Conservation (phyloP, 306 rosid species). For the Lupinus albus region DNA sequence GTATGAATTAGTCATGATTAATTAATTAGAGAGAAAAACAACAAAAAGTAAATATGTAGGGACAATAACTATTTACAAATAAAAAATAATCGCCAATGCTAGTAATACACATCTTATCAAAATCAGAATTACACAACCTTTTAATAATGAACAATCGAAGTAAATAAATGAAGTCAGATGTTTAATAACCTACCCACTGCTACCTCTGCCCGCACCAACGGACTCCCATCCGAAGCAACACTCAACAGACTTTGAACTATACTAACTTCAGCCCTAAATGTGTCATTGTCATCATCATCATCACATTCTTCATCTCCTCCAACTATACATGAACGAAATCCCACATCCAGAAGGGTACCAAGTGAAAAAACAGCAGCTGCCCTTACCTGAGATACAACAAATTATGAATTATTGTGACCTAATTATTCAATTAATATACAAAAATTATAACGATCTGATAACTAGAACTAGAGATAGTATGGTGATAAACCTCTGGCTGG, state of each 20-base stretch:
- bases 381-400: slow-evolving; percentile 77
- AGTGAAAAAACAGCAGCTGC: slow-evolving; percentile 94
- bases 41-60: background rate
- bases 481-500: slow-evolving; percentile 83
- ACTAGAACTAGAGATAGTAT: slow-evolving; percentile 26
- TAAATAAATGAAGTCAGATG: slow-evolving; percentile 33
- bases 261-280: slow-evolving; percentile 78
- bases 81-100: background rate
- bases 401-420: slow-evolving; percentile 26
- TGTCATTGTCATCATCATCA: slow-evolving; percentile 91
- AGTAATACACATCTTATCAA: slow-evolving; percentile 19
- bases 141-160: slow-evolving; percentile 16
- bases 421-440: slow-evolving; percentile 14
- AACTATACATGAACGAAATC: slow-evolving; percentile 65
- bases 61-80: no score
- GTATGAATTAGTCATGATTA: background rate
- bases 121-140: slow-evolving; percentile 16
- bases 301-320: slow-evolving; percentile 82
- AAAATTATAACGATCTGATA: background rate
- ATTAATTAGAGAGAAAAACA: slow-evolving; percentile 5
- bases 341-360: slow-evolving; percentile 91
- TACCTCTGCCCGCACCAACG: slow-evolving; percentile 95
- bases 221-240: slow-evolving; percentile 96
- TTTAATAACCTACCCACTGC: slow-evolving; percentile 83
- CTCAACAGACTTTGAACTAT: slow-evolving; percentile 73